These are phyloP conservation scores for Scedosporium minutisporum DNA, from an alignment of 2,329 filamentous ascomycete species.

Conservation along the genomic window DNA sequence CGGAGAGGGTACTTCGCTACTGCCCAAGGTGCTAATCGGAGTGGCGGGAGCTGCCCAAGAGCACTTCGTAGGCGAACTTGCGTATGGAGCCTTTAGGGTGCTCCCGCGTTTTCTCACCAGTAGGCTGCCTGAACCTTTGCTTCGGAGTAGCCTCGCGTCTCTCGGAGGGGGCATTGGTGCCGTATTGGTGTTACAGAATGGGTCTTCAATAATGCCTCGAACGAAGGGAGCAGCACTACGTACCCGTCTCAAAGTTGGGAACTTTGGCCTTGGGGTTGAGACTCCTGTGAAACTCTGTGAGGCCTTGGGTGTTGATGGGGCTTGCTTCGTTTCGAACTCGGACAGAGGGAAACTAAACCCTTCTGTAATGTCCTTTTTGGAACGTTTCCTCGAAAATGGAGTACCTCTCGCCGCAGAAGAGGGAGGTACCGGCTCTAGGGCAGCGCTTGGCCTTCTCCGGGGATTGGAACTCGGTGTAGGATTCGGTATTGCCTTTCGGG, in stretches of 20 bases:
- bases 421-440: neutral
- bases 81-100: no score
- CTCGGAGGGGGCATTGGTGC: constrained; percentile 8
- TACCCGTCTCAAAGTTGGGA: neutral
- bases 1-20: neutral
- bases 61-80: neutral
- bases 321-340: neutral
- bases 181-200: neutral
- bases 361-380: neutral
- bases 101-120: neutral
- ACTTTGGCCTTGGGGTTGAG: neutral
- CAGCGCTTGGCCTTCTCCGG: neutral
- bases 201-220: neutral
- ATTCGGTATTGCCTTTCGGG: neutral
- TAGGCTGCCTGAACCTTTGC: neutral
- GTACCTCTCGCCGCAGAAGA: neutral
- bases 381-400: no score
- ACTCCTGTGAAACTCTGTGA: neutral
- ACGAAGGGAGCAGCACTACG: neutral
- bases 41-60: neutral
- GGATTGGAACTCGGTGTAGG: neutral
- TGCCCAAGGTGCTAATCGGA: neutral
- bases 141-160: neutral
- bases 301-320: neutral
- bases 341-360: neutral